Conservation (phyloP, 2,329 filamentous ascomycete species). For the Shiraia sp. region DNA sequence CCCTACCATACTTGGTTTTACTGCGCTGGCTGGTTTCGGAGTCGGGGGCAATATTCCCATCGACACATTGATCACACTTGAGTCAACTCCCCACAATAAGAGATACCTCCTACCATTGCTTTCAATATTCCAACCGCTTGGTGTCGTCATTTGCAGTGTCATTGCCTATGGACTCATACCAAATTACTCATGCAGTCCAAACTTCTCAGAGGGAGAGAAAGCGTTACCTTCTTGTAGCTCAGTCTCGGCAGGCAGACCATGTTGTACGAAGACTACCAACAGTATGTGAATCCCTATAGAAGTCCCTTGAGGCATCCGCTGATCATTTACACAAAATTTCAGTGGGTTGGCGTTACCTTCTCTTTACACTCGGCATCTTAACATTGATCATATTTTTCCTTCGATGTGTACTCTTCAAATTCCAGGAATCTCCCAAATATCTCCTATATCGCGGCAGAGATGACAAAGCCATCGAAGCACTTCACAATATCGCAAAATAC, state of each 20-base stretch:
- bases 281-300: no score
- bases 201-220: constrained; percentile 52
- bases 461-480: constrained; percentile 53
- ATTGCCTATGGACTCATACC: constrained; percentile 61
- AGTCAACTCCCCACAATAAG: constrained; percentile 58
- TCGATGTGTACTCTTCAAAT: constrained; percentile 58
- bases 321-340: constrained; percentile 12
- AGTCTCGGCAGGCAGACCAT: constrained; percentile 33
- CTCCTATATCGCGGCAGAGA: constrained; percentile 59
- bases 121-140: constrained; percentile 60
- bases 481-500: constrained; percentile 49
- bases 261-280: constrained; percentile 45
- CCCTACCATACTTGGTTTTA: constrained; percentile 56
- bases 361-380: constrained; percentile 47
- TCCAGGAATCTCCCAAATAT: constrained; percentile 65
- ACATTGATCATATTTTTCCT: constrained; percentile 54
- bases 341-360: constrained; percentile 51
- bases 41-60: constrained; percentile 60
- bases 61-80: constrained; percentile 59
- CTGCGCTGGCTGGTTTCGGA: constrained; percentile 59
- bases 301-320: no score
- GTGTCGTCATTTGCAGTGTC: constrained; percentile 56
- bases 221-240: constrained; percentile 51
- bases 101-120: constrained; percentile 58
- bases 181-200: constrained; percentile 55